These are phyloP conservation scores for Boletus coccyginus DNA, from an alignment of 768 basidiomycete species.

Conservation along the genomic window DNA sequence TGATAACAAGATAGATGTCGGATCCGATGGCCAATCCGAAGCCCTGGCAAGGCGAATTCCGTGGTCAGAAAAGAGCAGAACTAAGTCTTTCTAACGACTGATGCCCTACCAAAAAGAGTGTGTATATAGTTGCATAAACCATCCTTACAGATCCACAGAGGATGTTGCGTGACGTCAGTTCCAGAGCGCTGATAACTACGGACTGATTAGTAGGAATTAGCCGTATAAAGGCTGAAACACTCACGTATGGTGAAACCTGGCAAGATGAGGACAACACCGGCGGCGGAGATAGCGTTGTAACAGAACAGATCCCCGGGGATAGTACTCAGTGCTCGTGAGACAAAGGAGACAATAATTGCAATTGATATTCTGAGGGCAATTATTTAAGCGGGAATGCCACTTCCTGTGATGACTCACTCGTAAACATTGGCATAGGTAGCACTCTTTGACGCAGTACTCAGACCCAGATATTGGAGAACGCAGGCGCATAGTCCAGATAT, in stretches of 20 bases:
- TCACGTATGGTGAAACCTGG: constrained; percentile 82
- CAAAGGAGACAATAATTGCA: constrained; percentile 80
- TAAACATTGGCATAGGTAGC: constrained; percentile 94
- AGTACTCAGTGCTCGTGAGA: constrained; percentile 74
- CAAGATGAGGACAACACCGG: constrained; percentile 86
- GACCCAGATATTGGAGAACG: constrained; percentile 73
- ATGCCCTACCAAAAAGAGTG: constrained; percentile 63
- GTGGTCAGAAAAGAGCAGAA: constrained; percentile 4
- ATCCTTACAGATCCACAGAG: constrained; percentile 80
- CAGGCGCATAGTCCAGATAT: constrained; percentile 69
- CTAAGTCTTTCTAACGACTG: neutral
- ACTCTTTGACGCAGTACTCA: constrained; percentile 81
- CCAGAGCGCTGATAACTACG: constrained; percentile 72
- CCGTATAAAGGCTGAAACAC: constrained; percentile 28
- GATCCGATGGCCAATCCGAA: constrained; percentile 84
- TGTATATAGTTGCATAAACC: constrained; percentile 85
- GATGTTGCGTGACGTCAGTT: constrained; percentile 77
- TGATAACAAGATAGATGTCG: constrained; percentile 73
- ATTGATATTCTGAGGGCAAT: constrained; percentile 65
- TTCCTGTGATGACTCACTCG: constrained; percentile 58
- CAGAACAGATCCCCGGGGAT: constrained; percentile 77
- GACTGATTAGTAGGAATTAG: neutral
- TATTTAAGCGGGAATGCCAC: neutral
- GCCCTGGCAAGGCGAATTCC: constrained; percentile 44
- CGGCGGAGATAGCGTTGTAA: constrained; percentile 86